Evolutionary conservation across 2,329 filamentous ascomycete species (phyloP), one percentile per base, ranked within the genome.

Genomic region (Zymoseptoria passerinii): DNA sequence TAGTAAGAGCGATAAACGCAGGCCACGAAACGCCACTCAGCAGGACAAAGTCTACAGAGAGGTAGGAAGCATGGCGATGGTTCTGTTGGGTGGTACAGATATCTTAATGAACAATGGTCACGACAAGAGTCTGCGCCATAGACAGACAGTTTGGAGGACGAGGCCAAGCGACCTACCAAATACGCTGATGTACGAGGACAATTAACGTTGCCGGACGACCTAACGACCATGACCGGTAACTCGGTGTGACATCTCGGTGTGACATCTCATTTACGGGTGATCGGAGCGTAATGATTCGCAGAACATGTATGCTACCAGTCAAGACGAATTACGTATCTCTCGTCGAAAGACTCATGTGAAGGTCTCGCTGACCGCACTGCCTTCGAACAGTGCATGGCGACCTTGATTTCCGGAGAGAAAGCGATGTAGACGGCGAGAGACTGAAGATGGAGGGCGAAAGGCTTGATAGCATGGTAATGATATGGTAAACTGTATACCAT

Each of bases 391-490:
- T 23, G 23, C 23, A 23, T 23, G 23, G 23, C 23, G 23, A 23
- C 23, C 23, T 23, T 23, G 2, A 2, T 23, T 23, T 4, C 23
- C 2, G 4, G 29, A 55, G 29, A 23, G 49, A 13, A 10, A 3
- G 29, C 16, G 8, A 35, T 28, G 6, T 27, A 19, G 18, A 28
- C 9, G 48, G 8, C 4, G 16, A 20, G 50, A 50, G 20, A 19
- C 10, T 10, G 8, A 27, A 4, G 19, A 29, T 28, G 35, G 28
- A 53, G 48, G n/a, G 27, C 48, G 35, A 18, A 44, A 44, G 50
- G 50, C 63, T 61, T 58, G 59, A 52, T 60, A 57, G 63, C 61
- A 63, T 62, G 59, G 60, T 59, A 57, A 56, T 62, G 58, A 55
- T 58, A 61, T 61, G 60, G 52, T 57, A 61, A 28, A n/a, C 51